These are phyloP conservation scores for Boletellus dicymbophilus DNA, from an alignment of 1,284 basidiomycete species.

Conservation along the genomic window DNA sequence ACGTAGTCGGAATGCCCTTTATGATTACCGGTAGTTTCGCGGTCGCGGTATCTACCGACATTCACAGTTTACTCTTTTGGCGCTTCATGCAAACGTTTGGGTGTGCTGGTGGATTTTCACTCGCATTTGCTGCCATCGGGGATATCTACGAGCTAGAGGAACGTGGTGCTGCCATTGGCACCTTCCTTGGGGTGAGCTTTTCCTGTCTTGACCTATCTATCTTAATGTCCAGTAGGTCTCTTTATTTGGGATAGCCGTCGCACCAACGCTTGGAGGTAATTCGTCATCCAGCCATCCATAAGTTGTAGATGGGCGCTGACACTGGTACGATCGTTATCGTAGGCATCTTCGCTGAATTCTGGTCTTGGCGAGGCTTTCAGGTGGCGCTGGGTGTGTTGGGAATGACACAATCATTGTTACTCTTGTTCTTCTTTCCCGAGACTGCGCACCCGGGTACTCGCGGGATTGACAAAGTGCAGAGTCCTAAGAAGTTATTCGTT, in stretches of 20 bases:
- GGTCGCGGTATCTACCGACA: conserved; percentile 36
- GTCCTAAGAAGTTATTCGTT: conserved; percentile 40
- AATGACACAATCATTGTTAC: conserved; percentile 44
- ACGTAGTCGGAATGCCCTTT: conserved; percentile 47
- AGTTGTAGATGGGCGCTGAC: conserved; percentile 3
- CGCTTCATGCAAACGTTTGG: conserved; percentile 52
- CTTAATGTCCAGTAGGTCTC: conserved; percentile 33
- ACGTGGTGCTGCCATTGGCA: conserved; percentile 50
- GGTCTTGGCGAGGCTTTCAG: conserved; percentile 75
- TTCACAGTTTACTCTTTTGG: conserved; percentile 43
- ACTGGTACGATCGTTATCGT: background rate
- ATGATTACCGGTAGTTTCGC: conserved; percentile 45
- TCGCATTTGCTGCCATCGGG: conserved; percentile 51
- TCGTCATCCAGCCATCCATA: background rate
- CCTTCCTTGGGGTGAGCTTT: conserved; percentile 41
- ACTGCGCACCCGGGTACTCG: conserved; percentile 57
- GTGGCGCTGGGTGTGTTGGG: conserved; percentile 46
- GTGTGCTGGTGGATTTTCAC: conserved; percentile 36
- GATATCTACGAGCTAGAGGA: conserved; percentile 51
- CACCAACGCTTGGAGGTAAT: conserved; percentile 46
- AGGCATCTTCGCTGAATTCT: conserved; percentile 52
- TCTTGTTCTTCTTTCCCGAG: conserved; percentile 65
- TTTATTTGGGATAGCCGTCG: conserved; percentile 45
- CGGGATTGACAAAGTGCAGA: conserved; percentile 42
- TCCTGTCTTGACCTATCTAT: background rate